Conservation (phyloP, 441 rosid genomes). For the Jatropha podagrica region DNA sequence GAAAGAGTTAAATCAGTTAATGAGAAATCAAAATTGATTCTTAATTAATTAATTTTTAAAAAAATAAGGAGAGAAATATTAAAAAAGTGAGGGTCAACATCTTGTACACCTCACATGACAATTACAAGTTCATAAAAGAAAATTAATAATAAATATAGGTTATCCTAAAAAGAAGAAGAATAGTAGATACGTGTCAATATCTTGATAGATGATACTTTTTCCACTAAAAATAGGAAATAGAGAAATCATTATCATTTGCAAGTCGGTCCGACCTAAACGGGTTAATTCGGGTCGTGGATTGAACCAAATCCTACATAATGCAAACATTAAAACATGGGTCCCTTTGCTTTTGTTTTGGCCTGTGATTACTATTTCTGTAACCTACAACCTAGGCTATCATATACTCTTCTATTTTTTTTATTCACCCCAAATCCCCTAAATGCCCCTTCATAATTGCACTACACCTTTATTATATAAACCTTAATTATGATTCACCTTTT, state of each 20-base stretch:
- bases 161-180: no score
- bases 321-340: neutral
- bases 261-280: neutral
- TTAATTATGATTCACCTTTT: neutral
- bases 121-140: neutral
- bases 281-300: slow-evolving; percentile 1
- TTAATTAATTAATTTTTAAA: no score
- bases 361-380: neutral
- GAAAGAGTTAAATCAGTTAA: no score
- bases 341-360: neutral
- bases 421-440: neutral
- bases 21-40: no score
- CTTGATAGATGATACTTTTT: neutral
- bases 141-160: neutral
- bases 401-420: neutral
- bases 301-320: neutral
- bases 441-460: slow-evolving; percentile 13
- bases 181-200: neutral
- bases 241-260: neutral
- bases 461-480: neutral
- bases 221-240: neutral
- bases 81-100: neutral
- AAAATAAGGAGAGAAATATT: neutral
- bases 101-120: neutral
- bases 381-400: neutral